These are phyloP conservation scores for Rhizopogon vinicolor DNA, from an alignment of 768 basidiomycete species.

Conservation along the genomic window DNA sequence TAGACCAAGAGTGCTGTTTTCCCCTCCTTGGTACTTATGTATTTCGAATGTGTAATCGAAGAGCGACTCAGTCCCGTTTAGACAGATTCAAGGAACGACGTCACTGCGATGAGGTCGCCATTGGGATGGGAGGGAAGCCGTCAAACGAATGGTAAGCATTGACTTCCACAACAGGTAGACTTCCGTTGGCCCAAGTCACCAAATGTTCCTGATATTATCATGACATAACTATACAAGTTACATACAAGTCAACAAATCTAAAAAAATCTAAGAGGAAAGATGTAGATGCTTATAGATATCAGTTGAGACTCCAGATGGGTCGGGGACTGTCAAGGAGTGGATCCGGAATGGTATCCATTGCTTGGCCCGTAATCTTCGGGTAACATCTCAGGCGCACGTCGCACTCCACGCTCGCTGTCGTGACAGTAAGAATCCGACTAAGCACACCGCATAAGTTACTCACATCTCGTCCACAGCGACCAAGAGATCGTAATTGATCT, in stretches of 20 bases:
- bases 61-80: no score
- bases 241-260: background rate
- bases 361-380: slow-evolving; percentile 51
- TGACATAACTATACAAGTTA: background rate
- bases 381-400: slow-evolving; percentile 56
- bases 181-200: no score
- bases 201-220: no score
- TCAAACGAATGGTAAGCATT: no score
- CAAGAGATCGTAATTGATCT: slow-evolving; percentile 93
- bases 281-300: background rate
- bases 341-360: slow-evolving; percentile 22
- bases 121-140: no score
- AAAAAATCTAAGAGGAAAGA: background rate
- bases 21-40: background rate
- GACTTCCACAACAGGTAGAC: no score
- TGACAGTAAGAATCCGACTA: background rate
- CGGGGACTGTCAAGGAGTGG: slow-evolving; percentile 12
- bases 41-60: background rate
- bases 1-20: no score
- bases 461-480: slow-evolving; percentile 89
- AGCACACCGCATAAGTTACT: slow-evolving; percentile 26
- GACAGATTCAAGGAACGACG: no score
- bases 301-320: no score
- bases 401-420: slow-evolving; percentile 62
- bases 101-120: no score